Conservation (phyloP, 805 yeast genomes). For the Saturnispora ahearnii region DNA sequence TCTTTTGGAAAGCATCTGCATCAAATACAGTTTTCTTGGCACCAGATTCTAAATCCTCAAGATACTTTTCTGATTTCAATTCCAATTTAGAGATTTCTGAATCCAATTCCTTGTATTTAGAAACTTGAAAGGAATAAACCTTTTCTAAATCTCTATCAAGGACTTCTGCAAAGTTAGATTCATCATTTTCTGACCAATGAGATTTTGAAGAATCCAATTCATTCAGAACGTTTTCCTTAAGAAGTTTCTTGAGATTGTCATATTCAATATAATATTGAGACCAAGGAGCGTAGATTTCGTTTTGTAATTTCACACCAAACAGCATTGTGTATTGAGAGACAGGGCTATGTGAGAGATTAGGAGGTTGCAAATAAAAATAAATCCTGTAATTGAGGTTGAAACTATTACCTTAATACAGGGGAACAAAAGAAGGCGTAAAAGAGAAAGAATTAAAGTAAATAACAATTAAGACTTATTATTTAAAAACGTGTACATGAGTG, state of each 20-base stretch:
- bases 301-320: constrained; percentile 74
- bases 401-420: neutral
- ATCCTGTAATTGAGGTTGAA: neutral
- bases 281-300: constrained; percentile 87
- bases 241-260: constrained; percentile 51
- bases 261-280: constrained; percentile 61
- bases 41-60: constrained; percentile 17
- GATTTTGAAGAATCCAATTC: constrained; percentile 12
- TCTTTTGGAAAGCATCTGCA: constrained; percentile 50
- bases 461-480: no score
- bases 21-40: constrained; percentile 37
- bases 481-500: no score
- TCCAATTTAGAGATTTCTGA: constrained; percentile 59
- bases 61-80: constrained; percentile 38
- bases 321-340: constrained; percentile 41
- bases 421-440: neutral
- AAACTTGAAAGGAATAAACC: constrained; percentile 62
- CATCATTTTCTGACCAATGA: constrained; percentile 65
- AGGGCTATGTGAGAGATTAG: neutral
- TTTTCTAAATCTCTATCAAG: constrained; percentile 66
- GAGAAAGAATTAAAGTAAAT: no score
- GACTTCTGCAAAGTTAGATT: constrained; percentile 54
- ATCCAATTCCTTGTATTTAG: constrained; percentile 61
- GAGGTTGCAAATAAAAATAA: neutral
- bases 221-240: constrained; percentile 54